A percentile compares a stretch with the other conserved stretches of the same genome.
Conservation (phyloP, 2,329 filamentous ascomycete genomes). For the Xylariaceae sp. region DNA sequence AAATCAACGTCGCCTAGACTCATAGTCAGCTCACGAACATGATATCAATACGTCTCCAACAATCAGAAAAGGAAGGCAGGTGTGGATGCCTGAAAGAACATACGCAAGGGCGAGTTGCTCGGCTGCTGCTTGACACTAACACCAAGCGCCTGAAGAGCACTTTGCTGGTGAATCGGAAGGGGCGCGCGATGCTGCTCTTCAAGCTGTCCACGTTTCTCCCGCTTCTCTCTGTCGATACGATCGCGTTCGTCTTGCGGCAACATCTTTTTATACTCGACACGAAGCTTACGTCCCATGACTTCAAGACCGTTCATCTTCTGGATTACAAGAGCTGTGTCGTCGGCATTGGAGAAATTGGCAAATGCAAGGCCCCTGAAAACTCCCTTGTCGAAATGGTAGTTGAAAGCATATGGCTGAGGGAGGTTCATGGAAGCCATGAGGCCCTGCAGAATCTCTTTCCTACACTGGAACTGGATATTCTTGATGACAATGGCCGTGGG, state of each 20-base stretch:
- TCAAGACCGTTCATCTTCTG: conserved; percentile 94
- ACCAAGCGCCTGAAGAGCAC: conserved; percentile 75
- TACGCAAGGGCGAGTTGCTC: conserved; percentile 44
- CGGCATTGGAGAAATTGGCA: conserved; percentile 93
- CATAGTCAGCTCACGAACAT: conserved; percentile 15
- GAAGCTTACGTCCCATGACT: conserved; percentile 85
- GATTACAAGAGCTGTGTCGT: conserved; percentile 90
- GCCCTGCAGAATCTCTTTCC: conserved; percentile 89
- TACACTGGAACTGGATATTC: conserved; percentile 97
- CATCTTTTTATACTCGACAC: conserved; percentile 99
- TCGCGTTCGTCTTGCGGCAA: conserved; percentile 89
- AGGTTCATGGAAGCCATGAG: conserved; percentile 94
- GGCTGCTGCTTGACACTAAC: conserved; percentile 60
- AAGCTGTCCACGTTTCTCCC: conserved; percentile 88
- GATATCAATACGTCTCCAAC: neutral
- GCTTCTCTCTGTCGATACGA: conserved; percentile 93
- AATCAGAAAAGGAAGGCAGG: neutral
- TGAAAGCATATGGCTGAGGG: conserved; percentile 95
- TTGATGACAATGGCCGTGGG: conserved; percentile 99
- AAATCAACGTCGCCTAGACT: conserved; percentile 66
- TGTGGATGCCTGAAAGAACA: conserved; percentile 20
- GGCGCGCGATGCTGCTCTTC: conserved; percentile 89
- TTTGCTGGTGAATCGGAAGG: conserved; percentile 69
- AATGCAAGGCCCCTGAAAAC: conserved; percentile 95
- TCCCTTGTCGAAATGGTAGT: conserved; percentile 98